Percentiles rank a stretch among this genome's conserved stretches.
Evolutionary conservation across 2,329 filamentous ascomycete species (phyloP).

Genomic region (Coniosporium tulheliwenetii): DNA sequence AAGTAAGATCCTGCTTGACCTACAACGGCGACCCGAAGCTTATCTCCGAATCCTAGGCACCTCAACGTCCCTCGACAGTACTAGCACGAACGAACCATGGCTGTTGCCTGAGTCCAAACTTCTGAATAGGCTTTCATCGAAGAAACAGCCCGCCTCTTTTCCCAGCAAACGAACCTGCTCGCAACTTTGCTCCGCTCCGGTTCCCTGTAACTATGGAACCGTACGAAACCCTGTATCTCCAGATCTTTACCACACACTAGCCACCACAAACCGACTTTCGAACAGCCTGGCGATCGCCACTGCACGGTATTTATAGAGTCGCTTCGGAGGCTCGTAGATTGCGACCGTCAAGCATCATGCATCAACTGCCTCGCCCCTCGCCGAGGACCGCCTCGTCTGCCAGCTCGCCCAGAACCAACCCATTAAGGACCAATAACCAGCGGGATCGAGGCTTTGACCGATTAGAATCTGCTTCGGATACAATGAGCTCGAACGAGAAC

Average conservation of each 20-base stretch:
- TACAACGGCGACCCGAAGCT: neutral
- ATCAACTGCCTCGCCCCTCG: conserved; percentile 71
- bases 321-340: neutral
- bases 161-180: neutral
- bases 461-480: neutral
- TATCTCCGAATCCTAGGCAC: neutral
- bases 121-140: no score
- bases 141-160: neutral
- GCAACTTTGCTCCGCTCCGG: neutral
- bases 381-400: conserved; percentile 60
- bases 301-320: neutral
- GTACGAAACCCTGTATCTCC: neutral
- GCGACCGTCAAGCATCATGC: conserved; percentile 44
- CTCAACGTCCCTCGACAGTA: neutral
- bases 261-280: neutral
- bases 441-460: conserved; percentile 38
- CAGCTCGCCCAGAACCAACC: conserved; percentile 55
- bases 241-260: neutral
- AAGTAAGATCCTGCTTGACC: no score
- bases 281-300: neutral
- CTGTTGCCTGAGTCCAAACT: neutral
- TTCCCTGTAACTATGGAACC: neutral
- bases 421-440: conserved; percentile 53
- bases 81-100: neutral
- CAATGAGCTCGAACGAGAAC: conserved; percentile 20